These are phyloP conservation scores for Lactifluus piperatus DNA, from an alignment of 768 basidiomycete species.

Conservation along the genomic window DNA sequence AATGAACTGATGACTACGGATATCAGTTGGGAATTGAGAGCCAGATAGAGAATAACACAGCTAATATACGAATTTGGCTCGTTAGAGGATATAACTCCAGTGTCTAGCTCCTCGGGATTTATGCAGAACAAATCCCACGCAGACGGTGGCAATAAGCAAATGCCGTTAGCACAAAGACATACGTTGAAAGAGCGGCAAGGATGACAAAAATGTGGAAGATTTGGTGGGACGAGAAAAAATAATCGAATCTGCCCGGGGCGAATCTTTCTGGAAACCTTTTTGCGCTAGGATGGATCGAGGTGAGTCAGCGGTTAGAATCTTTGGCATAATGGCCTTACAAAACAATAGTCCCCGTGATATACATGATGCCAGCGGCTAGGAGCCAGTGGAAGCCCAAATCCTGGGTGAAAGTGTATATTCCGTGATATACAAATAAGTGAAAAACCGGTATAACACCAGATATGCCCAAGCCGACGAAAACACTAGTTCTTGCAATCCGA, in stretches of 20 bases:
- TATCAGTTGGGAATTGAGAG: not conserved
- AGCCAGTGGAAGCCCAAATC: slow-evolving; percentile 71
- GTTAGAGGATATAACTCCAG: not conserved
- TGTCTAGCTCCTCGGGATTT: not conserved
- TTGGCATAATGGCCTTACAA: slow-evolving; percentile 51
- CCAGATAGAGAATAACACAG: not conserved
- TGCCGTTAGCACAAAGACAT: slow-evolving; percentile 44
- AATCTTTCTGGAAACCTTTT: slow-evolving; percentile 73
- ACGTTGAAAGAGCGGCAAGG: slow-evolving; percentile 61
- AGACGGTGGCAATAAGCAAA: slow-evolving; percentile 48
- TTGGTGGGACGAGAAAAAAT: slow-evolving; percentile 75
- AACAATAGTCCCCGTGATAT: slow-evolving; percentile 70
- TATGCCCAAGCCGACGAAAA: slow-evolving; percentile 74
- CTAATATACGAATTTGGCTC: not conserved
- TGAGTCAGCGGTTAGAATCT: slow-evolving; percentile 11
- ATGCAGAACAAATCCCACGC: slow-evolving; percentile 9
- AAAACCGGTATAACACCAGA: slow-evolving; percentile 58
- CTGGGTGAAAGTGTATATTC: slow-evolving; percentile 40
- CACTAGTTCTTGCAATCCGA: slow-evolving; percentile 63
- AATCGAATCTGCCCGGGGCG: slow-evolving; percentile 71
- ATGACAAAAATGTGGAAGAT: slow-evolving; percentile 83
- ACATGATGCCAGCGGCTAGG: slow-evolving; percentile 57
- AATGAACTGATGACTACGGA: not conserved
- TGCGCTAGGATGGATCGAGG: slow-evolving; percentile 41
- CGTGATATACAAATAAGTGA: slow-evolving; percentile 55